Base-by-base conservation (phyloP, 768 basidiomycete genomes). In the Tulasnella sp. region DNA sequence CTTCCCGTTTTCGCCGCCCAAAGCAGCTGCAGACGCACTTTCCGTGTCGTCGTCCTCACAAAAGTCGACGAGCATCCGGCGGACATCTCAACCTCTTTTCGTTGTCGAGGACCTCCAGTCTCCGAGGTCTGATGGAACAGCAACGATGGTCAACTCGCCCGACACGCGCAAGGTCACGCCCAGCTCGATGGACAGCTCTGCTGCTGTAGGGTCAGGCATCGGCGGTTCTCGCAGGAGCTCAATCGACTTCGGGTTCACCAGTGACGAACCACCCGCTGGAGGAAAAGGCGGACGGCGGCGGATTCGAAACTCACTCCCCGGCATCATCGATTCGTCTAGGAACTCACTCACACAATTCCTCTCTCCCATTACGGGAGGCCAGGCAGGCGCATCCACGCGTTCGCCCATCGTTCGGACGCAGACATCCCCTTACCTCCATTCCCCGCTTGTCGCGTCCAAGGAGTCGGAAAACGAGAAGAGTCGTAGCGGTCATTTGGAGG, bases 231-330 rank as follows among this genome's bases (percentile, higher is more conserved):
- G 76, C 28, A 50, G 76, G 76, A 77, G 76, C 41, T 77, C 76
- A 28, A 54, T 77, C 20, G 48, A 77, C 41, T 34, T 28, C 12
- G 76, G 44, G 31, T 60, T 60, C 16, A 58, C 44, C 16, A 54
- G 54, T 16, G 76, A 77, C 24, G 48, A 75, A 28, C 42, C 75
- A 42, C 37, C 75, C 12, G 28, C 48, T 16, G 44, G 46, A 31
- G 40, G 40, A 58, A 34, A n/a, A 24, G 31, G 18, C 42, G 42
- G 24, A 34, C 76, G 54, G 60, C 44, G 48, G 46, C 44, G 76
- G 24, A 60, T 77, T 14, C 76, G 76, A 31, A 77, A 77, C 18
- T 77, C 76, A 16, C 76, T 77, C 6, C 76, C 76, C 48, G 76
- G 4, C 24, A 77, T 77, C 54, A 31, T 77, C 28, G 76, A 60